Conservation (phyloP, 805 yeast genomes). For the Kuraishia ogatae region DNA sequence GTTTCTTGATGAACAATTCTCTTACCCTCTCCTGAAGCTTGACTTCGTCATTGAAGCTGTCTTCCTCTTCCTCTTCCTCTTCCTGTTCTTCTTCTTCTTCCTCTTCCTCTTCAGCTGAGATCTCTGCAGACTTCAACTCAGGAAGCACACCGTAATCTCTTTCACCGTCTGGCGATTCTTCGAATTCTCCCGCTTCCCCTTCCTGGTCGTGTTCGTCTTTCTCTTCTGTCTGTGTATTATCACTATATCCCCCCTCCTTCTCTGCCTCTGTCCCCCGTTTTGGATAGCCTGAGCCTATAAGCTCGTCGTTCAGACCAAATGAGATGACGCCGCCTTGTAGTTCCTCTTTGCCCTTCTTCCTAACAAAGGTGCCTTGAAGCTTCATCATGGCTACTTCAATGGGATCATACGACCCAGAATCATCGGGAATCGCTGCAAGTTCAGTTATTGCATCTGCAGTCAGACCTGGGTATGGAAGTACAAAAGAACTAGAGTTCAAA, state of each 20-base stretch:
- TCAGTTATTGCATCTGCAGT: conserved; percentile 58
- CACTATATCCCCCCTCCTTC: conserved; percentile 2
- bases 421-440: conserved; percentile 82
- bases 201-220: neutral
- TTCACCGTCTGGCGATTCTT: neutral
- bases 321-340: conserved; percentile 7
- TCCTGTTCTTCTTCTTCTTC: no score
- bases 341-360: neutral
- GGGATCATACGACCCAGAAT: conserved; percentile 60
- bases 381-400: conserved; percentile 65
- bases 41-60: conserved; percentile 16
- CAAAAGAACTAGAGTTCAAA: conserved; percentile 17
- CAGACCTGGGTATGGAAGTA: conserved; percentile 36
- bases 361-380: conserved; percentile 56
- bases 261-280: conserved; percentile 4
- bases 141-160: neutral
- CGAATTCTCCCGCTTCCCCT: neutral
- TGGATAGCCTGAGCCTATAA: neutral
- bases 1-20: conserved; percentile 19
- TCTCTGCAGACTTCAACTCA: neutral
- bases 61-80: no score
- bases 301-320: conserved; percentile 20
- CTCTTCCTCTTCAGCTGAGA: neutral
- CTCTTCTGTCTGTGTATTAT: neutral
- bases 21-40: conserved; percentile 23